phyloP scores from a whole-genome alignment of 139 green algal genomes.

The Coccomyxa sp. region DNA sequence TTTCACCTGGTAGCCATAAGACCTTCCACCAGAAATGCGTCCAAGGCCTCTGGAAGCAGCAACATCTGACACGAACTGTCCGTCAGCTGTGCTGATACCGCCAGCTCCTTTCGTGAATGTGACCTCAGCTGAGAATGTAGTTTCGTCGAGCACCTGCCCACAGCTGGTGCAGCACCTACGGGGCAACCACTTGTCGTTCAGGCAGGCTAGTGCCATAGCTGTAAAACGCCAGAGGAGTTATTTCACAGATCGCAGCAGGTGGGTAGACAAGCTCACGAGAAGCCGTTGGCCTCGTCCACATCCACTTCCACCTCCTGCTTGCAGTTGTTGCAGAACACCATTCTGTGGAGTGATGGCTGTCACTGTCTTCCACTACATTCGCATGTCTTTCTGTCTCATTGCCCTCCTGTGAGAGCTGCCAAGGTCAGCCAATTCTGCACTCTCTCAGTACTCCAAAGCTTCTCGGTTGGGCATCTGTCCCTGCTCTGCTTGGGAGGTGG shows the following conservation, averaged over 20 bases:
- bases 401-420: too few relatives aligned
- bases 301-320: constrained; percentile 55
- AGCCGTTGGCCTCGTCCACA: constrained; percentile 69
- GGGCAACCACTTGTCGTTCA: background rate
- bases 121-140: constrained; percentile 77
- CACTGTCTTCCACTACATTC: too few relatives aligned
- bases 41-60: constrained; percentile 48
- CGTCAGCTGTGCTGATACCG: constrained; percentile 68
- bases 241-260: background rate
- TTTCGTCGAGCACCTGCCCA: constrained; percentile 86
- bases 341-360: constrained; percentile 4
- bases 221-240: background rate
- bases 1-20: constrained; percentile 63
- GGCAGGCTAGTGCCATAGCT: background rate
- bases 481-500: too few relatives aligned
- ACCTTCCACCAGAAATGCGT: constrained; percentile 60
- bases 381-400: too few relatives aligned
- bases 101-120: constrained; percentile 84
- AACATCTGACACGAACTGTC: constrained; percentile 79
- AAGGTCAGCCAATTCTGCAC: too few relatives aligned
- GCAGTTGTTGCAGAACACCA: constrained; percentile 51
- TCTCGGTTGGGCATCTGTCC: too few relatives aligned
- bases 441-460: too few relatives aligned
- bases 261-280: constrained; percentile 45
- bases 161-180: constrained; percentile 78